Base-by-base conservation (phyloP, 78 protist species). In the Paratrimastix pyriformis region DNA sequence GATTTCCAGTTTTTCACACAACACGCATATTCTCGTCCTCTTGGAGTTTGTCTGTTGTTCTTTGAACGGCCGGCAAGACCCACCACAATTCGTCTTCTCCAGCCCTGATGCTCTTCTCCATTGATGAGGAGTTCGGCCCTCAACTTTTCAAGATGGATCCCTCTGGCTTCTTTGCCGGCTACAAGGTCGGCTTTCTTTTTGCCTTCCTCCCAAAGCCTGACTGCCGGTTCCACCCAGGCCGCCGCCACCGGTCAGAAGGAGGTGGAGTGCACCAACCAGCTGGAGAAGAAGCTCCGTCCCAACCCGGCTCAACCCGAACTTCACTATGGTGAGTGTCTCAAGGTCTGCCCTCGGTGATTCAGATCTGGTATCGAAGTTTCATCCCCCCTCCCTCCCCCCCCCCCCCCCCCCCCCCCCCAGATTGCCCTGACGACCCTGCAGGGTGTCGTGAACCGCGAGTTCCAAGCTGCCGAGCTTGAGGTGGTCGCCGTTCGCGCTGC, bases 391-490 rank as follows among this genome's bases (percentile, higher is more conserved):
- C n/a, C n/a, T n/a, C n/a, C n/a, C n/a, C n/a, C n/a, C n/a, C n/a
- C n/a, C n/a, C n/a, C n/a, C n/a, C n/a, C n/a, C n/a, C n/a, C n/a
- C n/a, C n/a, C n/a, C n/a, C n/a, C n/a, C n/a, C n/a, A 62, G 68
- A 15, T 62, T 15, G 11, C 39, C 13, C 68, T 62, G 24, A 11
- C 11, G 21, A 21, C 68, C 29, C 15, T 62, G 68, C 68, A 62
- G 21, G 68, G 68, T 15, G 29, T 21, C 11, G 21, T 62, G 24
- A 62, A 15, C 37, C 29, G 68, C 15, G 68, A 62, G 21, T 15
- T 62, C 45, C 68, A 62, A 62, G 68, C 42, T 29, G 21, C 68
- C 11, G 68, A 62, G 15, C 68, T 62, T n/a, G 68, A 62, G 21
- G 37, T 62, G n/a, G n/a, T n/a, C n/a, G n/a, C n/a, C n/a, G n/a